Evolutionary conservation across 306 rosid species (phyloP).

Genomic region (Crotalaria pallida): DNA sequence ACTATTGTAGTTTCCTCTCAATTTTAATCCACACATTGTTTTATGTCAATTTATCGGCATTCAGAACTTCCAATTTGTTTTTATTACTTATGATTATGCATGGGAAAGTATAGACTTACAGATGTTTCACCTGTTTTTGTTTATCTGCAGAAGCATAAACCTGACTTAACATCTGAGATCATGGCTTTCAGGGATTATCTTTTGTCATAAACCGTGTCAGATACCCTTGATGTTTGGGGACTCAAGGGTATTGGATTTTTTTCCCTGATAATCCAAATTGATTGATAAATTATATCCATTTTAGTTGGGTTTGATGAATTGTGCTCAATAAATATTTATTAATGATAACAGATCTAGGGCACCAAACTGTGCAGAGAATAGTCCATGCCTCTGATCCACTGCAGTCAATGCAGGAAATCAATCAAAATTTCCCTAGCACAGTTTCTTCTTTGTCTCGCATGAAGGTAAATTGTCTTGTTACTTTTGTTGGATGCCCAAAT

Average conservation of each 20-base stretch:
- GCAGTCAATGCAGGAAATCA: no score
- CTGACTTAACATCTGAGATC: constrained; percentile 75
- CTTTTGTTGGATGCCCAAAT: constrained; percentile 9
- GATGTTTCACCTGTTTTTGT: constrained; percentile 12
- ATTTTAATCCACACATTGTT: not conserved
- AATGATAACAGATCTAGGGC: constrained; percentile 76
- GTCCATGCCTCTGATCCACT: no score
- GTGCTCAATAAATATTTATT: constrained; percentile 1
- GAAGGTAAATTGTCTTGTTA: constrained; percentile 55
- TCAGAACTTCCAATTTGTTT: not conserved
- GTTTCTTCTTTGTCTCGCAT: constrained; percentile 97
- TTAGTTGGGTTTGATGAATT: constrained; percentile 10
- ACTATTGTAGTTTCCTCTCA: not conserved
- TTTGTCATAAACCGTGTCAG: constrained; percentile 81
- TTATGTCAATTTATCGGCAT: not conserved
- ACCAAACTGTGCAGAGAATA: constrained; percentile 98
- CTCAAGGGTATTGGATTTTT: constrained; percentile 60
- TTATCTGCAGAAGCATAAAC: constrained; percentile 74
- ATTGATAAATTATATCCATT: constrained; percentile 3
- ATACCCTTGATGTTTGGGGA: constrained; percentile 97
- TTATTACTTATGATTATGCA: not conserved
- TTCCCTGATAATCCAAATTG: not conserved
- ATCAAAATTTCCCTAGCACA: constrained; percentile 89
- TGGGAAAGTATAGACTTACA: not conserved
- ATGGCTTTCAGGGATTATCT: constrained; percentile 95